Evolutionary conservation across 164 flowering plant species (phyloP), one percentile per base, ranked within the genome.

Genomic region (Sedum album): DNA sequence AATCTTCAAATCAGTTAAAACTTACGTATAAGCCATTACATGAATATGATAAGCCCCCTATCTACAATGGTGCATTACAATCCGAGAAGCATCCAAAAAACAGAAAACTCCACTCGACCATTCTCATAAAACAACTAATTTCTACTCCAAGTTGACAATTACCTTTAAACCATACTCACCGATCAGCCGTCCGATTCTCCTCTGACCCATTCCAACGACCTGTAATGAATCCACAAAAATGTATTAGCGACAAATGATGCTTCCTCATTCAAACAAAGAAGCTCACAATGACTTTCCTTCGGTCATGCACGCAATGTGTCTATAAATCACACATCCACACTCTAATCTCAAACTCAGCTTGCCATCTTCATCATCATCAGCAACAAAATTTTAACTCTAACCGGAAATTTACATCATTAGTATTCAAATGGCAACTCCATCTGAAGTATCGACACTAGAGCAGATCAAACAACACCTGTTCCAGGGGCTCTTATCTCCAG

Each of bases 111-210:
- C n/a, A n/a, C n/a, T n/a, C 60, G 7, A 53, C 60, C 14, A 21
- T 23, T 21, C 30, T 21, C 23, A 53, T 18, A 44, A 44, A 53
- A 53, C 28, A 53, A 53, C n/a, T n/a, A 28, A 53, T 23, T 53
- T 53, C 60, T 53, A 53, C 60, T 53, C 60, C 60, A 21, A 53
- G 60, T 53, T 53, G 60, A 53, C 21, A 53, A 53, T 21, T 53
- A 3, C 38, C 7, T 35, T 35, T 23, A 44, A 44, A 44, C 48
- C 3, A 10, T 13, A 53, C 60, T 53, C 60, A 53, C 28, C 17
- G 60, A 53, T 53, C 60, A 53, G 60, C 60, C 60, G 28, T 23
- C 28, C 15, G 28, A 53, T 53, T 30, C 60, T 53, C 60, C 30
- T 25, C 23, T 21, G 7, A 53, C 0, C 60, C 2, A 23, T 21